phyloP scores from a whole-genome alignment of 2,329 filamentous ascomycete genomes.

The Colletotrichum salicis region DNA sequence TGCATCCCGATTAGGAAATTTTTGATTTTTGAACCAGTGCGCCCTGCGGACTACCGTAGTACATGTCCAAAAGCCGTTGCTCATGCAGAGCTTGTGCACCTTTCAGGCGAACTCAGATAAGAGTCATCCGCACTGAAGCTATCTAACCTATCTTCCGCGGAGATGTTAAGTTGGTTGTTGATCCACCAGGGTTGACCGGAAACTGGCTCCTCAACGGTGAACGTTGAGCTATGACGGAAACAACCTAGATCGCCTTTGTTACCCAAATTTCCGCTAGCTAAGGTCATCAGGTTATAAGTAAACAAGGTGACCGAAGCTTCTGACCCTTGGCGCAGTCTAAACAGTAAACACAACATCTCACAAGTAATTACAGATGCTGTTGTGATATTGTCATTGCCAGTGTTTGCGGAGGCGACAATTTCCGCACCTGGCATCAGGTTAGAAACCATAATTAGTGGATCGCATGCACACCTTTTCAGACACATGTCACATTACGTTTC shows the following conservation, averaged over 20 bases:
- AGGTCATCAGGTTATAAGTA: background rate
- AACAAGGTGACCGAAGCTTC: background rate
- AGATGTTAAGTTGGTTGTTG: background rate
- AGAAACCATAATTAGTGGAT: conserved; percentile 18
- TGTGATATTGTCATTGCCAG: background rate
- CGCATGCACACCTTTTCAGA: conserved; percentile 20
- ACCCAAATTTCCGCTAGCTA: background rate
- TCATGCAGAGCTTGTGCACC: background rate
- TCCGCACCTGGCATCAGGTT: background rate
- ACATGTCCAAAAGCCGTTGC: background rate
- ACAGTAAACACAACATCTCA: background rate
- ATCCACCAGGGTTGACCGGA: background rate
- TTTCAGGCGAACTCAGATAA: background rate
- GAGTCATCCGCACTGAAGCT: background rate
- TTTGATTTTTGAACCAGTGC: no score
- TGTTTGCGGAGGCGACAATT: background rate
- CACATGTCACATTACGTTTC: conserved; percentile 2
- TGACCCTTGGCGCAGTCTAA: background rate
- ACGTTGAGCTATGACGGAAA: background rate
- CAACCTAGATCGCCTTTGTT: background rate
- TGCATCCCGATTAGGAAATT: no score
- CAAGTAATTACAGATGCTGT: background rate
- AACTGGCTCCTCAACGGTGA: background rate
- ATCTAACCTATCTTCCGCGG: background rate
- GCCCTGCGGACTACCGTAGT: no score